Evolutionary conservation across 2,329 filamentous ascomycete genomes (phyloP).

Genomic region (Colletotrichum sp.): DNA sequence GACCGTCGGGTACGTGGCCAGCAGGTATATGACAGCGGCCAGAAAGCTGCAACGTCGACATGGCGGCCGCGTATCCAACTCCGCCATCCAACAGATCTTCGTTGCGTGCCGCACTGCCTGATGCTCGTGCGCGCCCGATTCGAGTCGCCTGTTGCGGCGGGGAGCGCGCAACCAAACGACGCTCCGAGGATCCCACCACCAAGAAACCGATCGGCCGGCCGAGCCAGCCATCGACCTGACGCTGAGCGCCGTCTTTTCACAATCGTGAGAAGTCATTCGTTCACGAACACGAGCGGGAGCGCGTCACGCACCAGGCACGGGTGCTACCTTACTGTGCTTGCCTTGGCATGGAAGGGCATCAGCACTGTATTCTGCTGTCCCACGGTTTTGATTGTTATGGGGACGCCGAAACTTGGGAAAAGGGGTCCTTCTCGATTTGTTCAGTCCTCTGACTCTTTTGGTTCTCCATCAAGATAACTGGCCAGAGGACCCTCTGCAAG

Average conservation of each 20-base stretch:
- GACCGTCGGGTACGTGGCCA: not conserved
- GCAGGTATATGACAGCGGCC: not conserved
- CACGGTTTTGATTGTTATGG: not conserved
- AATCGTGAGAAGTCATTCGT: not conserved
- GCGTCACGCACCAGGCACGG: not conserved
- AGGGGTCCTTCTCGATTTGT: slow-evolving; percentile 5
- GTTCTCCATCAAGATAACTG: not conserved
- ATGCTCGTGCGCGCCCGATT: not conserved
- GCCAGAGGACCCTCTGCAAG: not conserved
- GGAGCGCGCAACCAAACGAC: slow-evolving; percentile 4
- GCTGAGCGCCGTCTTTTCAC: not conserved
- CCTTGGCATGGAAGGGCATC: not conserved
- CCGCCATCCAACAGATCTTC: not conserved
- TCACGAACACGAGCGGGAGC: not conserved
- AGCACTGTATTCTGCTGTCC: not conserved
- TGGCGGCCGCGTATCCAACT: not conserved
- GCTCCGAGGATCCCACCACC: not conserved
- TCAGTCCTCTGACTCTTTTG: not conserved
- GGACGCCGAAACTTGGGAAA: not conserved
- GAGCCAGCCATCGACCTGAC: not conserved
- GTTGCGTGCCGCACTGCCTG: not conserved
- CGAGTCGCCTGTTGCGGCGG: not conserved
- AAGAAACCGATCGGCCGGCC: not conserved
- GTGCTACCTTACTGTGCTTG: not conserved
- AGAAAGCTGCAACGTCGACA: not conserved